Evolutionary conservation across 1,284 basidiomycete genomes (phyloP), one percentile per base, ranked within the genome.

Genomic region (Gomphus bonarii): DNA sequence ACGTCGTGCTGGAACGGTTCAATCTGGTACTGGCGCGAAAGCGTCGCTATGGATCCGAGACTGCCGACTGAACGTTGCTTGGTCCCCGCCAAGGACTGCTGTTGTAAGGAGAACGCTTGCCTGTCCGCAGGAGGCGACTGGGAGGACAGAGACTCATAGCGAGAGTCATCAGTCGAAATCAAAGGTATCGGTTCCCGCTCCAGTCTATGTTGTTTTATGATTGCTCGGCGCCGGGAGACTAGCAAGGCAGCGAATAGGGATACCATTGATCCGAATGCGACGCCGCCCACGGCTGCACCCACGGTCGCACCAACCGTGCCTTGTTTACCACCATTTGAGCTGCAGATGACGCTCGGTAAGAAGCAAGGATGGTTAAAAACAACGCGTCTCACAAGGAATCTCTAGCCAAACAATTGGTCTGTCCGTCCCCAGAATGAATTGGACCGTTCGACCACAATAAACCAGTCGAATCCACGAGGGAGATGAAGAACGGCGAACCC

Each of bases 401-500:
- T 54, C 12, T 36, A 33, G 72, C 65, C 14, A 78, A 66, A 61
- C 77, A 78, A 18, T 65, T 65, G 16, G 69, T 71, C 1, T 70
- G 60, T 14, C 70, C 71, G 36, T 66, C 66, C 10, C 73, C 74
- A 50, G 72, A 73, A 59, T 82, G 81, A 8, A 82, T 63, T 1
- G 79, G 79, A 0, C 81, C 82, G 61, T 78, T 74, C 0, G 78
- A 65, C 81, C 81, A 83, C 25, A 66, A 66, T 49, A 73, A 70
- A 6, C 79, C 79, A 31, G 65, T 65, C 0, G 78, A 70, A 63
- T 84, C 81, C 6, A 72, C 70, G n/a, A 83, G 66, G 25, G 76
- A 78, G 36, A 82, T 70, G 64, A 77, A 84, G 64, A 82, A 84
- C 1, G 75, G 74, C 3, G 72, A 71, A 0, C 75, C 78, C 73